Conservation (phyloP, 2,329 filamentous ascomycete genomes). For the Seiridium unicorne region DNA sequence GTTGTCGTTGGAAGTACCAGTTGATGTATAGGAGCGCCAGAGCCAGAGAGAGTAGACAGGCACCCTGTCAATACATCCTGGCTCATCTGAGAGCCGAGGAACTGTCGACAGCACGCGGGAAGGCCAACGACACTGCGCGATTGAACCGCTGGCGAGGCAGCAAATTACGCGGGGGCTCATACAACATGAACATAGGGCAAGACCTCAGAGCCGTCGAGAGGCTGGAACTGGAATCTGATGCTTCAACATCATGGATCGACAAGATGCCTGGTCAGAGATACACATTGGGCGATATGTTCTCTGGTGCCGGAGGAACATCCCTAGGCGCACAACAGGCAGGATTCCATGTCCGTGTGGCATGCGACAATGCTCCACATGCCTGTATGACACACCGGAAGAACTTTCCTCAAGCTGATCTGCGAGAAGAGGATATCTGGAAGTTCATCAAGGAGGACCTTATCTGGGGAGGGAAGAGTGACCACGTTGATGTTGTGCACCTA, state of each 20-base stretch:
- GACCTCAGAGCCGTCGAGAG: slow-evolving; percentile 12
- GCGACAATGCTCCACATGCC: slow-evolving; percentile 61
- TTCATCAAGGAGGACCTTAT: slow-evolving; percentile 39
- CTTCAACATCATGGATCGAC: slow-evolving; percentile 7
- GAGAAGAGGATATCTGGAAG: slow-evolving; percentile 43
- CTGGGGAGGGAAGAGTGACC: not conserved
- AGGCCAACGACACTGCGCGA: slow-evolving; percentile 12
- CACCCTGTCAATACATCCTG: slow-evolving; percentile 17
- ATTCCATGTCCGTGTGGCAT: slow-evolving; percentile 56
- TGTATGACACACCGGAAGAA: slow-evolving; percentile 58
- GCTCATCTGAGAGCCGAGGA: slow-evolving; percentile 24
- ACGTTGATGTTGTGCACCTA: slow-evolving; percentile 68
- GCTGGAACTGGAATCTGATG: slow-evolving; percentile 3
- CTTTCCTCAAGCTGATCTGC: slow-evolving; percentile 51
- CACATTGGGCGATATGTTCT: slow-evolving; percentile 62
- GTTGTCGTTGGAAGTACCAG: slow-evolving; percentile 34
- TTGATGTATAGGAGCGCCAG: slow-evolving; percentile 22
- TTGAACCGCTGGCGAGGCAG: slow-evolving; percentile 20
- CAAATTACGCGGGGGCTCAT: slow-evolving; percentile 22
- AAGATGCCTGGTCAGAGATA: slow-evolving; percentile 37
- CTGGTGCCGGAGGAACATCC: slow-evolving; percentile 60
- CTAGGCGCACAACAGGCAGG: slow-evolving; percentile 51
- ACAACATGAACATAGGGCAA: slow-evolving; percentile 14
- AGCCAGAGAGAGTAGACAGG: slow-evolving; percentile 20
- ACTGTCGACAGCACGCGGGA: slow-evolving; percentile 15